phyloP scores from a whole-genome alignment of 73 alveolate genomes.

The Blepharisma stoltei region DNA sequence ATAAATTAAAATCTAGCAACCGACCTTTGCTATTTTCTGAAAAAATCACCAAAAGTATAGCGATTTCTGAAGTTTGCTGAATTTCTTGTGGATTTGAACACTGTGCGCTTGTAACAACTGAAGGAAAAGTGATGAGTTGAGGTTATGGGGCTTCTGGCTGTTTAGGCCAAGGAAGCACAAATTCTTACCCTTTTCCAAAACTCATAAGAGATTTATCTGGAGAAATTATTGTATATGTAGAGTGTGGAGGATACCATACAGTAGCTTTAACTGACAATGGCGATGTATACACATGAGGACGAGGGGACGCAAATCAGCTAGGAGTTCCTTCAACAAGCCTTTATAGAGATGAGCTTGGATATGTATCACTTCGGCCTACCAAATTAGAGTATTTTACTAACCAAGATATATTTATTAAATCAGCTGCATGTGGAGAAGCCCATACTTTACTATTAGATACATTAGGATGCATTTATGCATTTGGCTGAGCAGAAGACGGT shows the following conservation, averaged over 20 bases:
- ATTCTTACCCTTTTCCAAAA: slow-evolving; percentile 41
- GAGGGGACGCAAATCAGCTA: slow-evolving; percentile 67
- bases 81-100: slow-evolving; percentile 66
- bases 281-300: slow-evolving; percentile 51
- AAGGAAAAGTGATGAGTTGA: slow-evolving; percentile 59
- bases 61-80: neutral
- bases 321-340: slow-evolving; percentile 41
- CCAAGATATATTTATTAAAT: slow-evolving; percentile 13
- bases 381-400: slow-evolving; percentile 23
- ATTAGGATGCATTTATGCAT: slow-evolving; percentile 45
- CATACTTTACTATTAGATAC: slow-evolving; percentile 49
- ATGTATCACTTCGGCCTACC: slow-evolving; percentile 32
- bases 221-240: slow-evolving; percentile 30
- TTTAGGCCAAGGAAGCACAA: slow-evolving; percentile 58
- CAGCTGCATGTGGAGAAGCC: slow-evolving; percentile 66
- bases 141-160: slow-evolving; percentile 76
- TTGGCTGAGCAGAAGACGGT: slow-evolving; percentile 67
- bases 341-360: slow-evolving; percentile 41
- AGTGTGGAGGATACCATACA: slow-evolving; percentile 66
- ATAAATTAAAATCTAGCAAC: neutral
- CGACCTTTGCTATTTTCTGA: neutral
- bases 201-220: slow-evolving; percentile 8
- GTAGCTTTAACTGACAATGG: slow-evolving; percentile 37
- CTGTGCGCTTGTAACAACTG: slow-evolving; percentile 35
- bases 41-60: neutral